Conservation (phyloP, 2,329 filamentous ascomycete species). For the Xylariaceae sp. region DNA sequence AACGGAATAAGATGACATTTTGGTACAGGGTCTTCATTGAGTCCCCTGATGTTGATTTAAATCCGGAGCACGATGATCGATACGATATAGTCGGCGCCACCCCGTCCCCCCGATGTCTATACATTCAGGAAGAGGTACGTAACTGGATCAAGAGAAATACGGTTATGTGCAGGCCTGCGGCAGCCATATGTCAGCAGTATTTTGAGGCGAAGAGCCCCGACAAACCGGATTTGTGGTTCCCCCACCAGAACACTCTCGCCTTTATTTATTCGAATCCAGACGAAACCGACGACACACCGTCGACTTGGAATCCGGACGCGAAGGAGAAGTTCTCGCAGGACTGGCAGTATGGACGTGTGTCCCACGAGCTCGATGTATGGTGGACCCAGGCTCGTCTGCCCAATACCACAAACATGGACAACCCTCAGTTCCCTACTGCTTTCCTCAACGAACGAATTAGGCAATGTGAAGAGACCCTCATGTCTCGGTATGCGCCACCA, state of each 20-base stretch:
- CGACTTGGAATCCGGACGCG: conserved; percentile 48
- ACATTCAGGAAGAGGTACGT: conserved; percentile 55
- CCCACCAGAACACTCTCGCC: conserved; percentile 46
- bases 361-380: conserved; percentile 60
- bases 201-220: conserved; percentile 45
- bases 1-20: conserved; percentile 65
- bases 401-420: conserved; percentile 55
- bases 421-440: conserved; percentile 56
- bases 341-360: conserved; percentile 54
- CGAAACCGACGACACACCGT: conserved; percentile 40
- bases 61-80: conserved; percentile 41
- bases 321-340: conserved; percentile 56
- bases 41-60: conserved; percentile 41
- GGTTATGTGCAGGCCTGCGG: conserved; percentile 52
- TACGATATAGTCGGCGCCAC: conserved; percentile 48
- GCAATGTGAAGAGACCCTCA: conserved; percentile 54
- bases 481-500: conserved; percentile 48
- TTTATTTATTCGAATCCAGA: conserved; percentile 51
- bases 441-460: conserved; percentile 53
- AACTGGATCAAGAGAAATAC: conserved; percentile 61
- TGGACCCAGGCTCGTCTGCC: conserved; percentile 57
- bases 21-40: conserved; percentile 64
- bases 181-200: conserved; percentile 51
- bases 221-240: conserved; percentile 44
- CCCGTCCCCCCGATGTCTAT: conserved; percentile 49